Evolutionary conservation across 192 early-diverging fungal species (phyloP).

Genomic region (Coemansia sp.): DNA sequence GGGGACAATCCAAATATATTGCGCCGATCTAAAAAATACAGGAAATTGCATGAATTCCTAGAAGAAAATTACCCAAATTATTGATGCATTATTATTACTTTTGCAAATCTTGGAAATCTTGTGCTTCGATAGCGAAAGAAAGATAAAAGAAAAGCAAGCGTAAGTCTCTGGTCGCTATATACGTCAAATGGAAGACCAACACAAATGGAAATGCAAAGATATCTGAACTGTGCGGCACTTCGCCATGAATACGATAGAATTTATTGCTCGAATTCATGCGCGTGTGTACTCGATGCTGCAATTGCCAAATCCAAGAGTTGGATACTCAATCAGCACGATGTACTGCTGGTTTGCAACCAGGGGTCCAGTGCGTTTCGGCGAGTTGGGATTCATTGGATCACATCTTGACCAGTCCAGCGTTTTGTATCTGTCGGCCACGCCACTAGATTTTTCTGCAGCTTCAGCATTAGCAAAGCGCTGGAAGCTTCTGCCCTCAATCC

Average conservation of each 20-base stretch:
- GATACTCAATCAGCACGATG: constrained; percentile 4
- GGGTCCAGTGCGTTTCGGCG: background rate
- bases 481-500: background rate
- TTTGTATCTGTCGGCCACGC: background rate
- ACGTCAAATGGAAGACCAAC: too few species aligned
- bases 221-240: too few species aligned
- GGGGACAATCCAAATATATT: too few species aligned
- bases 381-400: background rate
- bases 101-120: too few species aligned
- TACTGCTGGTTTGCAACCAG: background rate
- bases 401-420: background rate
- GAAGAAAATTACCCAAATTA: too few species aligned
- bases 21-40: too few species aligned
- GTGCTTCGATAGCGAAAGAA: too few species aligned
- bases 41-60: too few species aligned
- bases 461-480: background rate
- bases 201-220: background rate
- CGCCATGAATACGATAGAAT: too few species aligned
- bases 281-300: constrained; percentile 2
- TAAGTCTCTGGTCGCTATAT: too few species aligned
- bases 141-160: too few species aligned
- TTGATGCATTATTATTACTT: too few species aligned
- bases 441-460: background rate
- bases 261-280: background rate
- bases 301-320: background rate